These are phyloP conservation scores for Spencermartinsiella ligniputridi DNA, from an alignment of 1,139 yeast genomes.

Conservation along the genomic window DNA sequence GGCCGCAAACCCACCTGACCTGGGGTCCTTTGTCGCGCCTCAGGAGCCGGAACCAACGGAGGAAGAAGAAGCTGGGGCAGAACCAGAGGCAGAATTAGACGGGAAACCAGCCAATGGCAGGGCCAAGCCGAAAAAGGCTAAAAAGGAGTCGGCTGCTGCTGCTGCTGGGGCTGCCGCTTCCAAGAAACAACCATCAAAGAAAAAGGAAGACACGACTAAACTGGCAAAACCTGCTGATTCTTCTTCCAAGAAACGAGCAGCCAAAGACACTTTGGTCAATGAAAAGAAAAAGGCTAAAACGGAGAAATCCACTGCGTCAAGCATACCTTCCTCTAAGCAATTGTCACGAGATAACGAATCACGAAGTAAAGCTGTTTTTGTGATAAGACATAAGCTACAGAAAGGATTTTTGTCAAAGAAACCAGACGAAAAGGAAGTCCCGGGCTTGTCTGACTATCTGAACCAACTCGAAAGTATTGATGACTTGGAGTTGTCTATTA, in stretches of 20 bases:
- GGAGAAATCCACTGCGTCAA: neutral
- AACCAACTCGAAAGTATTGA: conserved; percentile 29
- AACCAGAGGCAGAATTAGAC: conserved; percentile 9
- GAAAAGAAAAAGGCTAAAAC: conserved; percentile 30
- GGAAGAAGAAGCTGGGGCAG: conserved; percentile 20
- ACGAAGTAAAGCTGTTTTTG: conserved; percentile 22
- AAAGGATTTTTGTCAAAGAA: conserved; percentile 28
- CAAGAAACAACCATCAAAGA: neutral
- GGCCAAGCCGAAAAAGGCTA: neutral
- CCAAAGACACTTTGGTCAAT: neutral
- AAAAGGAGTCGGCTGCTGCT: neutral
- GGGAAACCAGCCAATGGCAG: neutral
- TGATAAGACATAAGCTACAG: conserved; percentile 32
- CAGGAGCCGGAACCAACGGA: conserved; percentile 28
- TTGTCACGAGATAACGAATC: conserved; percentile 22
- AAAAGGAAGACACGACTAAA: neutral
- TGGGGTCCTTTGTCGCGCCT: conserved; percentile 32
- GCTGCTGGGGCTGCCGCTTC: too few relatives aligned
- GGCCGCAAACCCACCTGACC: conserved; percentile 35
- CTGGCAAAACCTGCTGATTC: neutral
- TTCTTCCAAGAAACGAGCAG: neutral
- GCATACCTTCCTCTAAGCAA: conserved; percentile 19
- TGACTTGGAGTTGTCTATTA: conserved; percentile 33
- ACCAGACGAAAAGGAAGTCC: conserved; percentile 24
- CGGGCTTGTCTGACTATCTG: conserved; percentile 24